A percentile compares a stretch with the other conserved stretches of the same genome.
These are phyloP conservation scores for Adansonia grandidieri DNA, from an alignment of 441 rosid genomes.

Conservation along the genomic window DNA sequence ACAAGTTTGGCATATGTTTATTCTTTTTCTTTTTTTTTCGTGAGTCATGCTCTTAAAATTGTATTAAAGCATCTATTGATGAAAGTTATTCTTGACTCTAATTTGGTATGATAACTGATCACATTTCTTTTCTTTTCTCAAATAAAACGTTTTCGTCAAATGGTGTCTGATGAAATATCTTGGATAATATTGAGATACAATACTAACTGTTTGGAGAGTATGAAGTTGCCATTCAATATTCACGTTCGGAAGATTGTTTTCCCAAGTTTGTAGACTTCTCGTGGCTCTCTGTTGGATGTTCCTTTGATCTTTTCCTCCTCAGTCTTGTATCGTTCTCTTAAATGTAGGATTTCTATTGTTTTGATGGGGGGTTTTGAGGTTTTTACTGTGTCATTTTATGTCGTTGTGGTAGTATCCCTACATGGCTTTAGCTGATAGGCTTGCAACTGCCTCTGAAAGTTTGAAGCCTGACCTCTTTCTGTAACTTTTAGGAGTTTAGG, in stretches of 20 bases:
- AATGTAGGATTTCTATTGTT: conserved; percentile 3
- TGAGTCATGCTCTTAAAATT: background rate
- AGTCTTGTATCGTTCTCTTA: background rate
- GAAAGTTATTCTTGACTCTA: background rate
- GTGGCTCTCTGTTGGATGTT: background rate
- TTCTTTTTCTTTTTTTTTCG: background rate
- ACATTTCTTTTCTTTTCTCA: background rate
- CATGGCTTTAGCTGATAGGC: conserved; percentile 16
- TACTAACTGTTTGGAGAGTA: background rate
- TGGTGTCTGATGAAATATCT: background rate
- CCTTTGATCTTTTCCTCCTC: background rate
- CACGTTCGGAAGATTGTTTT: background rate
- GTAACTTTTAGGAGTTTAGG: background rate
- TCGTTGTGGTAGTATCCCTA: background rate
- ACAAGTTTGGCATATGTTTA: background rate
- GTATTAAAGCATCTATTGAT: background rate
- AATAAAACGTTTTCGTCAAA: conserved; percentile 1
- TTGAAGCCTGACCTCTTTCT: background rate
- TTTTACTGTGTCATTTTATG: background rate
- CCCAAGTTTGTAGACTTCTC: background rate
- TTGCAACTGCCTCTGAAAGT: background rate
- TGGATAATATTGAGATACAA: background rate
- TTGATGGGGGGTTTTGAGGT: background rate
- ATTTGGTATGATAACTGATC: background rate
- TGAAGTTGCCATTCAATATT: background rate